These are phyloP conservation scores for Nothophaeocryptopus gaeumannii DNA, from an alignment of 2,329 filamentous ascomycete species.

Conservation along the genomic window DNA sequence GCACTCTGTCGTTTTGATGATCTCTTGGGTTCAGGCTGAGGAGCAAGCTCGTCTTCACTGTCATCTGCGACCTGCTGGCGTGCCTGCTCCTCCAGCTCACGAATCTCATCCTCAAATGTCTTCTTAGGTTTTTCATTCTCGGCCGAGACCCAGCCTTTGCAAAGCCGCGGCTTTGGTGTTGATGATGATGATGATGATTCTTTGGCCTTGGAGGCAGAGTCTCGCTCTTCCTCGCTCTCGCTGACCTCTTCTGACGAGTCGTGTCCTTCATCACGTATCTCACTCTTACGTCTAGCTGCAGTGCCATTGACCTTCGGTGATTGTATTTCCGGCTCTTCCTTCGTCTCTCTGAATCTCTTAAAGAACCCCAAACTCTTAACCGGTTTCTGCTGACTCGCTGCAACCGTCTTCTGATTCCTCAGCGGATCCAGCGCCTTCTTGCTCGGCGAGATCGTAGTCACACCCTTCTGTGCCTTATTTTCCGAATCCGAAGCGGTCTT, in stretches of 20 bases:
- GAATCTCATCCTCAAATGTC: constrained; percentile 36
- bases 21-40: constrained; percentile 2
- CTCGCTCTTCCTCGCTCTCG: not conserved
- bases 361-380: constrained; percentile 26
- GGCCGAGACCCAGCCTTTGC: constrained; percentile 10
- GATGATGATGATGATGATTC: too few species aligned
- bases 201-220: not conserved
- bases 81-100: constrained; percentile 28
- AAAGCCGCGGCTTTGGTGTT: not conserved
- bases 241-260: not conserved
- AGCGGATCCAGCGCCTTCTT: constrained; percentile 24
- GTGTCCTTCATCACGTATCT: not conserved
- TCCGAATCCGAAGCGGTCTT: not conserved
- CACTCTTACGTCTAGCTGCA: not conserved
- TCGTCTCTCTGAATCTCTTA: constrained; percentile 26
- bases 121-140: constrained; percentile 24
- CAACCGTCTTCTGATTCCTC: constrained; percentile 12
- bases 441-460: not conserved
- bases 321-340: not conserved
- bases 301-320: not conserved
- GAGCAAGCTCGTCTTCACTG: constrained; percentile 20
- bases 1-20: not conserved
- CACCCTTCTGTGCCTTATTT: not conserved
- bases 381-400: constrained; percentile 6
- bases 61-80: constrained; percentile 20